Evolutionary conservation across 2,329 filamentous ascomycete genomes (phyloP).

Genomic region (Trichoderma gracile): DNA sequence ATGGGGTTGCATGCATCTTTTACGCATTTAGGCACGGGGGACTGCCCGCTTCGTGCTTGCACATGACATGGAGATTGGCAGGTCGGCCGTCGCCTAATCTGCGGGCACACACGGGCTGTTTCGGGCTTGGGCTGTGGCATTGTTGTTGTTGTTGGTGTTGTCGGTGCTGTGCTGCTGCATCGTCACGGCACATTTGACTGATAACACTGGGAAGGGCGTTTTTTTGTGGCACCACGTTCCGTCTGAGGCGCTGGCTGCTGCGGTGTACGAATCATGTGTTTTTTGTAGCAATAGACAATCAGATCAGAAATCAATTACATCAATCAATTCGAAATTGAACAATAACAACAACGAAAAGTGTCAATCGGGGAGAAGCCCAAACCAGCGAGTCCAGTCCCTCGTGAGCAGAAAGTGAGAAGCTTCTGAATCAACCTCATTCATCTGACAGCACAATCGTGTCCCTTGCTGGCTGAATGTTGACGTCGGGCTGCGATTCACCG

Average conservation of each 20-base stretch:
- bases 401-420: neutral
- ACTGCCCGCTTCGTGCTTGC: neutral
- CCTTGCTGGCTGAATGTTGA: conserved; percentile 8
- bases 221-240: conserved; percentile 6
- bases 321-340: neutral
- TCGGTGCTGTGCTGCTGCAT: neutral
- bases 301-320: neutral
- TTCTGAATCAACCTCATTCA: conserved; percentile 13
- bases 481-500: conserved; percentile 19
- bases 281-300: neutral
- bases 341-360: neutral
- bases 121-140: conserved; percentile 6
- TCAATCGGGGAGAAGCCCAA: neutral
- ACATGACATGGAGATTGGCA: conserved; percentile 10
- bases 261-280: too few species aligned
- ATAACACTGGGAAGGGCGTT: conserved; percentile 17
- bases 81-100: conserved; percentile 16
- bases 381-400: neutral
- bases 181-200: too few species aligned
- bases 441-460: conserved; percentile 12
- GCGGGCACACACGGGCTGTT: neutral
- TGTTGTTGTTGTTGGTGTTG: conserved; percentile 2
- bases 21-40: too few species aligned
- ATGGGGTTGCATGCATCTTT: neutral
- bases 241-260: conserved; percentile 6